Conservation (phyloP, 768 basidiomycete genomes). For the Pilatotrama ljubarskyi region DNA sequence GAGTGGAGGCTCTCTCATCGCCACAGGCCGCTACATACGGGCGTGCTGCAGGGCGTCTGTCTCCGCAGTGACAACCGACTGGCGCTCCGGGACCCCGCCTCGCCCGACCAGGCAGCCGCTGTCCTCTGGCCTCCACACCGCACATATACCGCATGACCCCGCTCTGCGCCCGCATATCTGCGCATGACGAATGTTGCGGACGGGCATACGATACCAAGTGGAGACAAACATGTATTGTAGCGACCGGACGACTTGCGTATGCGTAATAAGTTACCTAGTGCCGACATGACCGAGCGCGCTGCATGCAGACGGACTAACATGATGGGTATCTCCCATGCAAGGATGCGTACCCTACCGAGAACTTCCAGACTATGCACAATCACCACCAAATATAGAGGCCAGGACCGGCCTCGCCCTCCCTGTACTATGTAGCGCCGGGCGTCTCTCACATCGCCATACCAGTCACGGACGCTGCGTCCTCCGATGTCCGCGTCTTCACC, state of each 20-base stretch:
- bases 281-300: neutral
- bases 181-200: neutral
- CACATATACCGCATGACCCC: neutral
- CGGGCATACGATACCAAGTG: neutral
- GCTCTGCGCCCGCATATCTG: neutral
- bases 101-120: slow-evolving; percentile 1
- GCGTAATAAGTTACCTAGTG: slow-evolving; percentile 18
- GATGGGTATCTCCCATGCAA: slow-evolving; percentile 6
- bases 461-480: slow-evolving; percentile 8
- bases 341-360: neutral
- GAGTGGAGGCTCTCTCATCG: neutral
- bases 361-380: neutral
- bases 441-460: slow-evolving; percentile 19
- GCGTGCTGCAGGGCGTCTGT: slow-evolving; percentile 2
- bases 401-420: neutral
- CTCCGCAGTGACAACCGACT: slow-evolving; percentile 8
- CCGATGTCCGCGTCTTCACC: slow-evolving; percentile 2
- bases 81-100: neutral
- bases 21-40: neutral
- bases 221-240: slow-evolving; percentile 1
- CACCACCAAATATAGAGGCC: neutral
- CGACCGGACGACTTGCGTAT: slow-evolving; percentile 9
- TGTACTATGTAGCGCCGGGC: no score
- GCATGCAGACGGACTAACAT: neutral
- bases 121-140: slow-evolving; percentile 1